Percentiles rank a stretch among this genome's conserved stretches.
Conservation (phyloP, 2,329 filamentous ascomycete species). For the Alternaria gaisen region DNA sequence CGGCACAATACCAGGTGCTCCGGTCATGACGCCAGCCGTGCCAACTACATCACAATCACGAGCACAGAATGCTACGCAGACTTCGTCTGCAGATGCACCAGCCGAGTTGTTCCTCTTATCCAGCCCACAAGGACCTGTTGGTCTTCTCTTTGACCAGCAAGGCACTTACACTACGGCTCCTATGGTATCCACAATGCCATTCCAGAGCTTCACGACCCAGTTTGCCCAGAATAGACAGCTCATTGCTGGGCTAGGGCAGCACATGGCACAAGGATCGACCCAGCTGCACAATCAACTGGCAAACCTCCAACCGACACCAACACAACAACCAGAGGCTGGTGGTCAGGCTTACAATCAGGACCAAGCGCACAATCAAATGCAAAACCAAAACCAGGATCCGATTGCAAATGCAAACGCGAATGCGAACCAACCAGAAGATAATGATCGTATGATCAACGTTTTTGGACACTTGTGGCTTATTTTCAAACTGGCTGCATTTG, state of each 20-base stretch:
- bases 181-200: constrained; percentile 36
- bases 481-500: constrained; percentile 65
- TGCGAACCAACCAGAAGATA: constrained; percentile 25
- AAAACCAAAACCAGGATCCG: constrained; percentile 20
- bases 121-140: constrained; percentile 49
- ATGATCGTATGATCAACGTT: constrained; percentile 39
- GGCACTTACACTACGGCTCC: constrained; percentile 48
- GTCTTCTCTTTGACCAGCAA: constrained; percentile 47
- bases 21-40: constrained; percentile 10
- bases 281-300: constrained; percentile 31
- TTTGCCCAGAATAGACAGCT: constrained; percentile 46
- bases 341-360: constrained; percentile 25
- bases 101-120: constrained; percentile 48
- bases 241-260: constrained; percentile 42
- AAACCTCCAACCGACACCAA: constrained; percentile 28
- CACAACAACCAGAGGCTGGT: constrained; percentile 22
- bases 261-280: constrained; percentile 34
- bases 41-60: constrained; percentile 18
- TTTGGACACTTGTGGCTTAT: constrained; percentile 64
- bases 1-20: constrained; percentile 4
- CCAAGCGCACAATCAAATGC: constrained; percentile 23
- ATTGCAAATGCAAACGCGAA: constrained; percentile 18
- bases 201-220: constrained; percentile 45
- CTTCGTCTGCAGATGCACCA: constrained; percentile 29
- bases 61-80: constrained; percentile 8